Evolutionary conservation across 805 yeast species (phyloP).

Genomic region (Priceomyces fermenticarens): DNA sequence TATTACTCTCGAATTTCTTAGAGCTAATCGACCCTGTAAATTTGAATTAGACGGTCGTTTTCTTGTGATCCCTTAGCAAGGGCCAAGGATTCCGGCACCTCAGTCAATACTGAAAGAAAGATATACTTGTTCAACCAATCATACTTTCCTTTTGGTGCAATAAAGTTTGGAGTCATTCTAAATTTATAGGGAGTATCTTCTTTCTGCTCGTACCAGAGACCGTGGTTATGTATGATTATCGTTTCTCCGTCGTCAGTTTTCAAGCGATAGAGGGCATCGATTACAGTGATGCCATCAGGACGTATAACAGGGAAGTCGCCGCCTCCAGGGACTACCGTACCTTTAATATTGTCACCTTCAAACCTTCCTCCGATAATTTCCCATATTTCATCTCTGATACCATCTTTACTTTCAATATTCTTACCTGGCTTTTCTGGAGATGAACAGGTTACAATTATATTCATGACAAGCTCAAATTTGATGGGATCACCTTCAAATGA

Average conservation of each 20-base stretch:
- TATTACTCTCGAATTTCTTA: no score
- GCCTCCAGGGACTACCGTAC: background rate
- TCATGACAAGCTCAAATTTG: background rate
- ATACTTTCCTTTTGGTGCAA: slow-evolving; percentile 1
- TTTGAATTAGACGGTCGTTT: background rate
- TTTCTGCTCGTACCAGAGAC: background rate
- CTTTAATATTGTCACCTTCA: background rate
- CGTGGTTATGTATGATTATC: background rate
- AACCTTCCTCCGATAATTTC: background rate
- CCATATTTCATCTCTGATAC: background rate
- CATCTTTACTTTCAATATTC: background rate
- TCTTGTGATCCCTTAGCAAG: background rate
- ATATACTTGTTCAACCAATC: background rate
- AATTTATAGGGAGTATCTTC: background rate
- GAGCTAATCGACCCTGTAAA: background rate
- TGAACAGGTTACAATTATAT: background rate
- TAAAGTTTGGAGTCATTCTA: background rate
- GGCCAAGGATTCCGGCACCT: background rate
- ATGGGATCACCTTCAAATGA: background rate
- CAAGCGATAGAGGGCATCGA: slow-evolving; percentile 1
- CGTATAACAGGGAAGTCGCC: slow-evolving; percentile 1
- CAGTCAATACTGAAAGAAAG: background rate
- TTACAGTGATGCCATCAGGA: background rate
- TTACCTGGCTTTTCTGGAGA: background rate
- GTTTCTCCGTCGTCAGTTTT: background rate